phyloP scores from a whole-genome alignment of 441 rosid species.

The Aquilaria agallochum region DNA sequence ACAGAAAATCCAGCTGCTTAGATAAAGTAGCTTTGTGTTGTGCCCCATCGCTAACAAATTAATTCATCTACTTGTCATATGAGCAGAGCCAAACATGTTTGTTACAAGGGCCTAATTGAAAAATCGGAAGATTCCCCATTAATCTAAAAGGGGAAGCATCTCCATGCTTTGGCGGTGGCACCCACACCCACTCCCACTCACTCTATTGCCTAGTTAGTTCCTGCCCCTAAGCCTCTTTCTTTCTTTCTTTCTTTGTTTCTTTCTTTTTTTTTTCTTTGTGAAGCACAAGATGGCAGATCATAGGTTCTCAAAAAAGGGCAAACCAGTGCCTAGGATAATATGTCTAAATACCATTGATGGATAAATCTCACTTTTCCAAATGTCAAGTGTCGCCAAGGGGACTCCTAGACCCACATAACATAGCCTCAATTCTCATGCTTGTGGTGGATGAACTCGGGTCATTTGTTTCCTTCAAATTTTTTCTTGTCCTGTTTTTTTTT shows the following conservation, averaged over 20 bases:
- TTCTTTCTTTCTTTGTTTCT: too few relatives aligned
- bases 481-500: not conserved
- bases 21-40: not conserved
- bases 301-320: not conserved
- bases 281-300: not conserved
- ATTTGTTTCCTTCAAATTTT: not conserved
- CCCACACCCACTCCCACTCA: slow-evolving; percentile 8
- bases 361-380: slow-evolving; percentile 24
- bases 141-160: slow-evolving; percentile 11
- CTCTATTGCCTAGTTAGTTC: not conserved
- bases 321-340: slow-evolving; percentile 12
- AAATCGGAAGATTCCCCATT: slow-evolving; percentile 15
- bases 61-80: slow-evolving; percentile 1
- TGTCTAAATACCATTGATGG: slow-evolving; percentile 17
- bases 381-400: slow-evolving; percentile 24
- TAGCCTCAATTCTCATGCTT: slow-evolving; percentile 12
- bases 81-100: not conserved
- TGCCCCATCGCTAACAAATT: slow-evolving; percentile 7
- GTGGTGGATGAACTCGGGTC: slow-evolving; percentile 18
- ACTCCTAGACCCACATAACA: slow-evolving; percentile 31
- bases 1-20: slow-evolving; percentile 1
- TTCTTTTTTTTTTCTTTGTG: slow-evolving; percentile 1
- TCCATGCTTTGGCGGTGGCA: slow-evolving; percentile 19
- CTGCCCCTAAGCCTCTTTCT: slow-evolving; percentile 5
- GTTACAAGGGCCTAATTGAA: slow-evolving; percentile 2